A percentile compares a stretch with the other conserved stretches of the same genome.
phyloP scores from a whole-genome alignment of 1,284 basidiomycete species.

The Cerrena zonata region DNA sequence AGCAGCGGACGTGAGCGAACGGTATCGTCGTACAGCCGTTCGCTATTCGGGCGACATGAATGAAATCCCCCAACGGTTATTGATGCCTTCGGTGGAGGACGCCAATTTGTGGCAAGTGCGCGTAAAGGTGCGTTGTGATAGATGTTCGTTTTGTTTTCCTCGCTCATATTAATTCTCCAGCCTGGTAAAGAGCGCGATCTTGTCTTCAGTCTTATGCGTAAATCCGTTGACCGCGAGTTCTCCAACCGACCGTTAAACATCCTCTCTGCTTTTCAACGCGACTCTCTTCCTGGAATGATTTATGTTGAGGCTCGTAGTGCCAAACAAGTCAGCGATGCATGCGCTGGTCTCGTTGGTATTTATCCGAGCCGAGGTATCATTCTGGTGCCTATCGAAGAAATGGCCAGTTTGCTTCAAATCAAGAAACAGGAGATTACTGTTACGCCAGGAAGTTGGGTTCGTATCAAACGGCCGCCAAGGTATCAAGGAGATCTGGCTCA shows the following conservation, averaged over 20 bases:
- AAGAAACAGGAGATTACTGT: constrained; percentile 90
- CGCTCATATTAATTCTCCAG: constrained; percentile 35
- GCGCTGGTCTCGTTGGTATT: constrained; percentile 87
- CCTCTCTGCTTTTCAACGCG: constrained; percentile 89
- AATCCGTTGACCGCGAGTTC: constrained; percentile 77
- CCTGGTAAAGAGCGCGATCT: constrained; percentile 89
- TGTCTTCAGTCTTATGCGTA: constrained; percentile 91
- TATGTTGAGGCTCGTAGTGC: constrained; percentile 91
- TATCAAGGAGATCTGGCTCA: constrained; percentile 94
- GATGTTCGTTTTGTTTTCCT: constrained; percentile 1
- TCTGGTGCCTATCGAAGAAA: constrained; percentile 95
- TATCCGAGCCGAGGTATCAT: constrained; percentile 78
- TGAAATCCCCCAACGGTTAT: constrained; percentile 87
- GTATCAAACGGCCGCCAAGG: constrained; percentile 82
- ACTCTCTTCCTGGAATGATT: constrained; percentile 91
- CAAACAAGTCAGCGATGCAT: constrained; percentile 80
- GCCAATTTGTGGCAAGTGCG: constrained; percentile 93
- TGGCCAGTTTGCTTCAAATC: constrained; percentile 93
- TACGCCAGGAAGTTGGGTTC: constrained; percentile 88
- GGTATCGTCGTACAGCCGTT: constrained; percentile 67
- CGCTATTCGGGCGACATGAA: constrained; percentile 88
- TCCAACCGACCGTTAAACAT: constrained; percentile 77
- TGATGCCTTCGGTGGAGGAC: constrained; percentile 96
- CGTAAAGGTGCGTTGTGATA: constrained; percentile 76
- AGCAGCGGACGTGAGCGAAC: constrained; percentile 78